Evolutionary conservation across 768 basidiomycete genomes (phyloP), one percentile per base, ranked within the genome.

Genomic region (Mycena epipterygia): DNA sequence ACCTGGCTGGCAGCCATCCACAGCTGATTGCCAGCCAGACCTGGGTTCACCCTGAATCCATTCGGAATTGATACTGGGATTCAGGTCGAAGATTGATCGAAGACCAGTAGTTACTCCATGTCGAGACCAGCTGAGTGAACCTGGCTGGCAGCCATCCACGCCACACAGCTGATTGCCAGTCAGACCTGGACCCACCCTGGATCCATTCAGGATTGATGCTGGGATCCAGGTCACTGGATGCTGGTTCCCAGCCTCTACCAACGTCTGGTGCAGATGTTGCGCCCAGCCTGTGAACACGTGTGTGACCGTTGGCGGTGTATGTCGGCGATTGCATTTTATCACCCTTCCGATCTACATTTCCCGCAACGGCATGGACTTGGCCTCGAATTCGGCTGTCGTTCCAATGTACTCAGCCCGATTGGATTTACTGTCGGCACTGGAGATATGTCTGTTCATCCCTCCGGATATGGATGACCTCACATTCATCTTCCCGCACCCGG

Each of bases 221-320:
- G 61, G 61, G 16, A 37, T 27, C 61, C 49, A 52, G 49, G 8
- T 13, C 19, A 4, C 12, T 32, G 16, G 21, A 23, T 29, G 48
- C 61, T 63, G 61, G 61, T 29, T 11, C 9, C 48, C 61, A 63
- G 61, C 32, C 49, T n/a, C 48, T 25, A 12, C 35, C 17, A 37
- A 51, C 51, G n/a, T 62, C 46, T 62, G 61, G 61, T 12, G 9
- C 44, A 48, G 30, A 41, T 63, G 37, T 35, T 35, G n/a, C 48
- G 35, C 52, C 61, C 61, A 63, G 49, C 46, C 32, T 12, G 37
- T 21, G 61, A 37, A 33, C 61, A 63, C 61, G 46, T 63, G 61
- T 35, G 19, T 23, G 27, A n/a, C 61, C 61, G 25, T 63, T 63
- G 61, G 61, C 61, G 61, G 61, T 63, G 6, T 57, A 2, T 56